phyloP scores from a whole-genome alignment of 1,284 basidiomycete species.

The Ustilago trichophora region DNA sequence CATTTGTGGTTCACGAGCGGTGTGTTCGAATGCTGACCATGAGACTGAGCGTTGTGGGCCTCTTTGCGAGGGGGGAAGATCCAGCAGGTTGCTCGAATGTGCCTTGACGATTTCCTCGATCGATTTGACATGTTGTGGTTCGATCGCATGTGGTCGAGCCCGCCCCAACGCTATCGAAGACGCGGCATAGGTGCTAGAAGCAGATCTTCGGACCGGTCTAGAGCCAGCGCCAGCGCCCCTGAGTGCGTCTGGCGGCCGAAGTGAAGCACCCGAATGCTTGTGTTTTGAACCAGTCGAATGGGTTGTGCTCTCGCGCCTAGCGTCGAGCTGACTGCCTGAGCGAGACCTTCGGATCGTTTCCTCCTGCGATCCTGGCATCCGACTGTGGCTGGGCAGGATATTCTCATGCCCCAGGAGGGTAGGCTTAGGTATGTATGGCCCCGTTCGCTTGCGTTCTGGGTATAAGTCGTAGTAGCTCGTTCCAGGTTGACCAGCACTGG shows the following conservation, averaged over 20 bases:
- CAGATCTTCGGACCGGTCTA: not conserved
- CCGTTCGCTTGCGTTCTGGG: constrained; percentile 48
- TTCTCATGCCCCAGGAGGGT: constrained; percentile 9
- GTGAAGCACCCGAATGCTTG: not conserved
- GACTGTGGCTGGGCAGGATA: not conserved
- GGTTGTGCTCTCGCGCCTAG: not conserved
- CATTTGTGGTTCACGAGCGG: not conserved
- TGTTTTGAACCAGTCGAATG: not conserved
- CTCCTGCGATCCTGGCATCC: not conserved
- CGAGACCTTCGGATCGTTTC: constrained; percentile 2
- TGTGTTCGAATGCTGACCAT: constrained; percentile 46
- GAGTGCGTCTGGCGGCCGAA: not conserved
- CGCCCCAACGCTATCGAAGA: constrained; percentile 27
- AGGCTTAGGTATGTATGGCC: constrained; percentile 47
- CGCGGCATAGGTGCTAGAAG: constrained; percentile 27
- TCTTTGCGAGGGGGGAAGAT: constrained; percentile 43
- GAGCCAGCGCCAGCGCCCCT: not conserved
- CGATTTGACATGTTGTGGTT: constrained; percentile 24
- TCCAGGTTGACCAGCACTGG: not conserved
- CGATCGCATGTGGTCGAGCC: constrained; percentile 1
- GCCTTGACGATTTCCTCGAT: constrained; percentile 68
- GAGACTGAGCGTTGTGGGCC: constrained; percentile 46
- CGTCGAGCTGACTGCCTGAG: constrained; percentile 9
- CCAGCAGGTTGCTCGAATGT: constrained; percentile 61
- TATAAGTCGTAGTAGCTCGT: constrained; percentile 53